These are phyloP conservation scores for Arthrobotrys entomopaga DNA, from an alignment of 2,329 filamentous ascomycete species.

Conservation along the genomic window DNA sequence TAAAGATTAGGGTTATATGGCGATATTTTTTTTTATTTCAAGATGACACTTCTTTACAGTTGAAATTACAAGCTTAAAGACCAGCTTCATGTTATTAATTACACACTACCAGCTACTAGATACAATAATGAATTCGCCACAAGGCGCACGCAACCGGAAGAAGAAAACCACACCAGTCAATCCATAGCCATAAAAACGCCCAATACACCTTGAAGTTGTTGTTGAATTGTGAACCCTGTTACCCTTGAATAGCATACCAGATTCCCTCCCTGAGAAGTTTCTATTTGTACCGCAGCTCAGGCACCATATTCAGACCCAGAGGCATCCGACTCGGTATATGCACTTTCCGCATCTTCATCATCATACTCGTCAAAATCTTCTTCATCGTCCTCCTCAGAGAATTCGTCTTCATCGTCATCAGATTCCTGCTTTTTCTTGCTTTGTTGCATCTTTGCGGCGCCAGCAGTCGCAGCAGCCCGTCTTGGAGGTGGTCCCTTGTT, in stretches of 20 bases:
- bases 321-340: constrained; percentile 48
- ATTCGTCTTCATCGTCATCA: constrained; percentile 28
- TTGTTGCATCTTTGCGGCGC: constrained; percentile 30
- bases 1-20: not conserved
- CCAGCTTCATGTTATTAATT: constrained; percentile 49
- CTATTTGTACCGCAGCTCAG: constrained; percentile 1
- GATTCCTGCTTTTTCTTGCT: constrained; percentile 29
- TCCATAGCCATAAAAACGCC: constrained; percentile 22
- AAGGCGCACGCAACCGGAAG: not conserved
- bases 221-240: not conserved
- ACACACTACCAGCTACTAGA: constrained; percentile 23
- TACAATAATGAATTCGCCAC: constrained; percentile 12
- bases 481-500: constrained; percentile 40
- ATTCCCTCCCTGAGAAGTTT: not conserved
- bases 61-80: constrained; percentile 19
- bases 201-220: not conserved
- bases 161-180: constrained; percentile 22
- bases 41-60: not conserved
- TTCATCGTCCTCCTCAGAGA: constrained; percentile 44
- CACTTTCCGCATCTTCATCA: constrained; percentile 45
- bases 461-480: constrained; percentile 35
- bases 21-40: not conserved
- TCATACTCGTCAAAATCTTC: constrained; percentile 48
- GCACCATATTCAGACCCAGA: constrained; percentile 48
- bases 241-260: not conserved